These are phyloP conservation scores for Psidium friedrichsthalianum DNA, from an alignment of 345 rosid species.

Conservation along the genomic window DNA sequence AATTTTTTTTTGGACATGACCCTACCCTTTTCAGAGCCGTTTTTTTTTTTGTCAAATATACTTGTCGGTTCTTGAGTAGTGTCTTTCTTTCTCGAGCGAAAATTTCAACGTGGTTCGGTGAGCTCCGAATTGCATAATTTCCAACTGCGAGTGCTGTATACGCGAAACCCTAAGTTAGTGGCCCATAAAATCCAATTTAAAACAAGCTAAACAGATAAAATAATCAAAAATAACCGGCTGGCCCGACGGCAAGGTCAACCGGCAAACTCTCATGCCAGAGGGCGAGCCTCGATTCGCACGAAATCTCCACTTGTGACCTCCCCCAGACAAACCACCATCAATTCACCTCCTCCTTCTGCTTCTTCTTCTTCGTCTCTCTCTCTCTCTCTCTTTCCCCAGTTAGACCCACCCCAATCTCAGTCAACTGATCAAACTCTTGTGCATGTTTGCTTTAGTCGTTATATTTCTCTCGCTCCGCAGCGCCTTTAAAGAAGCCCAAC, in stretches of 20 bases:
- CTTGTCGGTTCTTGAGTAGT: not conserved
- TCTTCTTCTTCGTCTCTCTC: not conserved
- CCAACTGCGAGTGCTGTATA: not conserved
- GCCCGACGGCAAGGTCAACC: not conserved
- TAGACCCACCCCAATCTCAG: not conserved
- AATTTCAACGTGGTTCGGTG: not conserved
- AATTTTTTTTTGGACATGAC: not conserved
- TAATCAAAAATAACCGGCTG: not conserved
- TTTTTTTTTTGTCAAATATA: too few species aligned
- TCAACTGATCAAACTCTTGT: not conserved
- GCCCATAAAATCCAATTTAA: not conserved
- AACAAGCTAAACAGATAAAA: not conserved
- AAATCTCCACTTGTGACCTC: not conserved
- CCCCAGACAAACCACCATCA: not conserved
- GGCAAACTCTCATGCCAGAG: not conserved
- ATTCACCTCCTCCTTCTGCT: not conserved
- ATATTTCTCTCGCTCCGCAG: not conserved
- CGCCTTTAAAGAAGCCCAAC: not conserved
- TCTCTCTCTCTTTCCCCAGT: not conserved
- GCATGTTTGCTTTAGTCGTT: not conserved
- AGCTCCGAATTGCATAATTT: not conserved
- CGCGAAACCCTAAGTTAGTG: not conserved
- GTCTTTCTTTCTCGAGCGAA: not conserved
- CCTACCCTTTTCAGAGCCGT: not conserved
- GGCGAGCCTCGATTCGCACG: not conserved